Conservation (phyloP, 306 rosid species). For the Quercus parvula region DNA sequence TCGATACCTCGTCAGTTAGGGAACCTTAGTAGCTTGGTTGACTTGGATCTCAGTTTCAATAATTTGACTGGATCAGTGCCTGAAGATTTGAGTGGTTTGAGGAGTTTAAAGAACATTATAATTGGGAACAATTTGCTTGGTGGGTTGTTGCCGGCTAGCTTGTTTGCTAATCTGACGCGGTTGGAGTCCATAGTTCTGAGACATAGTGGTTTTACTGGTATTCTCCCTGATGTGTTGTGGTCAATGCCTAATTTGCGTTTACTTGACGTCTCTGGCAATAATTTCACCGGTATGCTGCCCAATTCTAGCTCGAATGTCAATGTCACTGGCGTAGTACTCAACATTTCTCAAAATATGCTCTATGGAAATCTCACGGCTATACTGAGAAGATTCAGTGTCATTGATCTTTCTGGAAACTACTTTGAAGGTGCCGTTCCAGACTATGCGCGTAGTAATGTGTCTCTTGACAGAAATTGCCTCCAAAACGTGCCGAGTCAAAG, state of each 20-base stretch:
- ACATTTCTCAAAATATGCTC: conserved; percentile 62
- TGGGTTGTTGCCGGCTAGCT: conserved; percentile 48
- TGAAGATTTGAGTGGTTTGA: conserved; percentile 46
- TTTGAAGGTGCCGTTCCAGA: conserved; percentile 65
- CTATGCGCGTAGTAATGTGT: conserved; percentile 34
- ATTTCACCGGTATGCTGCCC: conserved; percentile 62
- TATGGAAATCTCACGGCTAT: conserved; percentile 59
- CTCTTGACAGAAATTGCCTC: conserved; percentile 63
- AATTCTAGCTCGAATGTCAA: conserved; percentile 43
- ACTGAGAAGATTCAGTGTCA: conserved; percentile 45
- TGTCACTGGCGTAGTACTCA: conserved; percentile 35
- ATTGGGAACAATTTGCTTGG: conserved; percentile 48
- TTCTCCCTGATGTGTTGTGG: conserved; percentile 56
- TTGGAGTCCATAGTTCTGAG: conserved; percentile 57
- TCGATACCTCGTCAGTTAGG: conserved; percentile 62
- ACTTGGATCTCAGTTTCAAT: conserved; percentile 83
- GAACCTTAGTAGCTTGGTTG: conserved; percentile 59
- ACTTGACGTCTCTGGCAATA: conserved; percentile 67
- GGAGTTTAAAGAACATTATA: conserved; percentile 53
- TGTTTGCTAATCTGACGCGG: conserved; percentile 41
- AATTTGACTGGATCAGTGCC: conserved; percentile 48
- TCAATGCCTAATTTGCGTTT: conserved; percentile 55
- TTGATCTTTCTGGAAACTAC: conserved; percentile 74
- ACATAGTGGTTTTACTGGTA: conserved; percentile 50
- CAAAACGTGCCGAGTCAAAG: conserved; percentile 58